Conservation (phyloP, 202 grass and related monocot species). For the Eragrostis tef region DNA sequence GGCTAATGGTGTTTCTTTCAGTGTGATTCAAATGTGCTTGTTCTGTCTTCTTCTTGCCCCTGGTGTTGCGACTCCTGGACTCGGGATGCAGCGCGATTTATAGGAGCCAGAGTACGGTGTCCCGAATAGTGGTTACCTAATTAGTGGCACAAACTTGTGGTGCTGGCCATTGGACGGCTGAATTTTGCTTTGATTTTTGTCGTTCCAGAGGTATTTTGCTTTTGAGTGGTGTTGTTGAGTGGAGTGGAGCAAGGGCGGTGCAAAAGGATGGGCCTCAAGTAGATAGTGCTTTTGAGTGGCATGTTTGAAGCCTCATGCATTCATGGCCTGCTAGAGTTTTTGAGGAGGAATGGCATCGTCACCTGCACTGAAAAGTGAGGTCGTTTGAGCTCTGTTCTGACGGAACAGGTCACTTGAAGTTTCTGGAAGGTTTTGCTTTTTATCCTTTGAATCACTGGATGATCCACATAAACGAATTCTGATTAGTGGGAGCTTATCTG, state of each 20-base stretch:
- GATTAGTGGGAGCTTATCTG: conserved; percentile 19
- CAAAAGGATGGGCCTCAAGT: conserved; percentile 11
- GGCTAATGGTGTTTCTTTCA: neutral
- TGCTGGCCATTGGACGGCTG: conserved; percentile 47
- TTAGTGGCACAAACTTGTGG: conserved; percentile 40
- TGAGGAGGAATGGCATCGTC: conserved; percentile 1
- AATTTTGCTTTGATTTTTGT: neutral
- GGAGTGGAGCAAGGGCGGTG: conserved; percentile 43
- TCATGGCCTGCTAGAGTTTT: neutral
- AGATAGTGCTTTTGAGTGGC: neutral
- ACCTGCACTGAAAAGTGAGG: neutral
- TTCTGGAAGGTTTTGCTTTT: conserved; percentile 39
- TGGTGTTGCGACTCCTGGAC: neutral
- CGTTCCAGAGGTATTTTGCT: neutral
- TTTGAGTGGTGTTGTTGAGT: conserved; percentile 29
- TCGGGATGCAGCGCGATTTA: conserved; percentile 45
- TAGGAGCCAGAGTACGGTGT: conserved; percentile 33
- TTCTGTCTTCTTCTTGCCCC: conserved; percentile 27
- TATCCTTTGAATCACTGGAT: conserved; percentile 13
- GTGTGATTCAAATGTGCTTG: conserved; percentile 20
- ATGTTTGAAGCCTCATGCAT: conserved; percentile 34
- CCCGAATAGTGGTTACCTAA: conserved; percentile 14
- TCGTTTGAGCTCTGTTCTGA: neutral
- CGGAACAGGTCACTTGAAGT: conserved; percentile 1
- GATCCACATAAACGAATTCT: neutral